phyloP scores from a whole-genome alignment of 2,329 filamentous ascomycete species.

The Dichotomopilus funicola region DNA sequence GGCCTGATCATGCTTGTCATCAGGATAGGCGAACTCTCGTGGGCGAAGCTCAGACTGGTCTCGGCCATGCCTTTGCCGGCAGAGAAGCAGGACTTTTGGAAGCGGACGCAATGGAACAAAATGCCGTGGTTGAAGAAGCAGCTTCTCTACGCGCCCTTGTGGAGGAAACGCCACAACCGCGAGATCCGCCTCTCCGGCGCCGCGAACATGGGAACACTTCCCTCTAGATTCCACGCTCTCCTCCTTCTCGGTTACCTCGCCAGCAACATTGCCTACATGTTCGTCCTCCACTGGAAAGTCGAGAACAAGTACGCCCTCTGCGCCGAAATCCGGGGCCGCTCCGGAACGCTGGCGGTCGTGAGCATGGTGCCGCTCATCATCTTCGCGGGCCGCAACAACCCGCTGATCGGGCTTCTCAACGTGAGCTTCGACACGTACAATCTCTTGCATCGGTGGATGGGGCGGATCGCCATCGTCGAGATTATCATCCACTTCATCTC shows the following conservation, averaged over 20 bases:
- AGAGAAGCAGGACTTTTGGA: constrained; percentile 54
- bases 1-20: constrained; percentile 48
- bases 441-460: constrained; percentile 77
- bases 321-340: constrained; percentile 78
- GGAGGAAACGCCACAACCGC: constrained; percentile 58
- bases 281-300: constrained; percentile 53
- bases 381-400: constrained; percentile 88
- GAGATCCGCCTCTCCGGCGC: constrained; percentile 40
- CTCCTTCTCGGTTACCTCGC: constrained; percentile 51
- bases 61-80: constrained; percentile 49
- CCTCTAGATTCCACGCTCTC: constrained; percentile 56
- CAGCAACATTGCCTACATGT: constrained; percentile 58
- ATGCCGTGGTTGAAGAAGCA: constrained; percentile 58
- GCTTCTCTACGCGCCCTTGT: constrained; percentile 56
- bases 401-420: constrained; percentile 70
- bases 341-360: constrained; percentile 74
- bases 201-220: constrained; percentile 52
- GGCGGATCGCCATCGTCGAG: constrained; percentile 65
- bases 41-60: constrained; percentile 52
- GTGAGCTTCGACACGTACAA: constrained; percentile 98
- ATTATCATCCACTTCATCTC: constrained; percentile 62
- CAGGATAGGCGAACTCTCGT: constrained; percentile 47
- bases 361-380: constrained; percentile 92
- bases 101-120: constrained; percentile 49
- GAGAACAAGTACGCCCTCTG: constrained; percentile 57